Evolutionary conservation across 2,329 filamentous ascomycete species (phyloP).

Genomic region (Fusarium redolens): DNA sequence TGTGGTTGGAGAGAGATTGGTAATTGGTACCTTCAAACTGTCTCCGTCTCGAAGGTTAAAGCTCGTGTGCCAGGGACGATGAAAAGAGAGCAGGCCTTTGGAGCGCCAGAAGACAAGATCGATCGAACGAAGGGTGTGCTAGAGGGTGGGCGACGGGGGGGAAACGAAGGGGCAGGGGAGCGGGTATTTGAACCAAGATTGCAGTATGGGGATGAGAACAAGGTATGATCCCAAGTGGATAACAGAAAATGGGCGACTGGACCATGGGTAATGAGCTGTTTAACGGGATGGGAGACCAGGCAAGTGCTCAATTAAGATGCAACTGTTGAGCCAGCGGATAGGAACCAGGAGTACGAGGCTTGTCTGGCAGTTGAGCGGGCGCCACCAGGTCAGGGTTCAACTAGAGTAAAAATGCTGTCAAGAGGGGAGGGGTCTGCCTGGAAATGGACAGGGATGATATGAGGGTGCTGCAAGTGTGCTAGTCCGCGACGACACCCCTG

Average conservation of each 20-base stretch:
- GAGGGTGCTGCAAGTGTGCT: slow-evolving; percentile 33
- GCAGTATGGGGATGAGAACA: slow-evolving; percentile 45
- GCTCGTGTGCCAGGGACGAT: slow-evolving; percentile 37
- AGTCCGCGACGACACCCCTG: slow-evolving; percentile 39
- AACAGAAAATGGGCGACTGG: slow-evolving; percentile 38
- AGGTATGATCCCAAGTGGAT: slow-evolving; percentile 52
- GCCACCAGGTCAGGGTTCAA: slow-evolving; percentile 33
- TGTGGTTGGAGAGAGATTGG: slow-evolving; percentile 29
- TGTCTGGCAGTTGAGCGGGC: slow-evolving; percentile 43
- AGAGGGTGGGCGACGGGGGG: slow-evolving; percentile 46
- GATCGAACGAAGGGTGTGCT: slow-evolving; percentile 47
- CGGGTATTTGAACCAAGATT: slow-evolving; percentile 51
- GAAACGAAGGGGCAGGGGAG: slow-evolving; percentile 48
- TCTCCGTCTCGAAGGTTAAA: slow-evolving; percentile 31
- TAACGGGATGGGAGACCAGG: slow-evolving; percentile 45
- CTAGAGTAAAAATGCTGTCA: slow-evolving; percentile 13
- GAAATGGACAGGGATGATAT: slow-evolving; percentile 38
- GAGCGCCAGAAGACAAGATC: slow-evolving; percentile 45
- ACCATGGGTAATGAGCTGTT: slow-evolving; percentile 47
- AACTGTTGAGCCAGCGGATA: slow-evolving; percentile 39
- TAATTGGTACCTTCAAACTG: slow-evolving; percentile 27
- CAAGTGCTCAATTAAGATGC: slow-evolving; percentile 32
- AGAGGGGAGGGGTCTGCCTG: slow-evolving; percentile 29
- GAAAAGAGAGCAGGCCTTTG: slow-evolving; percentile 40
- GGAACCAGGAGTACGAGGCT: slow-evolving; percentile 36